Percentiles rank a stretch among this genome's conserved stretches.
phyloP scores from a whole-genome alignment of 495 filamentous ascomycete species.

The Platismatia glauca region DNA sequence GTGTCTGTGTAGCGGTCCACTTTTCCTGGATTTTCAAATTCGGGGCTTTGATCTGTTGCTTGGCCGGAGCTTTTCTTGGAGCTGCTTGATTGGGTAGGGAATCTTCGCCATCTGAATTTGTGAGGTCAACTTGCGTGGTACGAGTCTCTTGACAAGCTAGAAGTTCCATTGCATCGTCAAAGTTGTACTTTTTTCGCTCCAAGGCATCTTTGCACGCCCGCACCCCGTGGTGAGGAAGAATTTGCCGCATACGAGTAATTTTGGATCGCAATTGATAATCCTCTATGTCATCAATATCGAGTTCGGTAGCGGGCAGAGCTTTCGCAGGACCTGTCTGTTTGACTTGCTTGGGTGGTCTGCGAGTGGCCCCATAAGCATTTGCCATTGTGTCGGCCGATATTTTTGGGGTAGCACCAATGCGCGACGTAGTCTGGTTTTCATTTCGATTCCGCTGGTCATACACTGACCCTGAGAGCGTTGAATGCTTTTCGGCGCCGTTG shows the following conservation, averaged over 20 bases:
- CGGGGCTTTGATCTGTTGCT: constrained; percentile 52
- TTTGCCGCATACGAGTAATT: constrained; percentile 45
- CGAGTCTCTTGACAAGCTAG: constrained; percentile 31
- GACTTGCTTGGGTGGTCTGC: constrained; percentile 31
- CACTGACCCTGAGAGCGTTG: constrained; percentile 15
- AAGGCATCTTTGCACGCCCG: constrained; percentile 46
- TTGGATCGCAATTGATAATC: constrained; percentile 45
- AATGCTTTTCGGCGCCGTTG: constrained; percentile 1
- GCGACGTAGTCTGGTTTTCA: constrained; percentile 10
- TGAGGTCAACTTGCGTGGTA: constrained; percentile 29
- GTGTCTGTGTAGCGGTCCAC: constrained; percentile 42
- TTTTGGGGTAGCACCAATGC: constrained; percentile 26
- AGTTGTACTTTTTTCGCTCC: constrained; percentile 42
- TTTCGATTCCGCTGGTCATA: constrained; percentile 15
- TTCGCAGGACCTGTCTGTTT: constrained; percentile 48
- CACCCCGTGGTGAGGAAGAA: constrained; percentile 46
- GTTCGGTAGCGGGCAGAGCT: constrained; percentile 41
- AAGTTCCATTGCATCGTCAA: constrained; percentile 49
- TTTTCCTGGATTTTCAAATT: constrained; percentile 51
- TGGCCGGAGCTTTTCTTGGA: constrained; percentile 31
- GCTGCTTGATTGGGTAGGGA: neutral
- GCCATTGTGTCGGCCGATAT: constrained; percentile 41
- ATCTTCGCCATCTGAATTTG: constrained; percentile 25
- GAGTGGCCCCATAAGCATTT: constrained; percentile 33
- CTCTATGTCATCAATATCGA: constrained; percentile 45